These are phyloP conservation scores for Entelexis sorbosivorans DNA, from an alignment of 1,139 yeast genomes.

Conservation along the genomic window DNA sequence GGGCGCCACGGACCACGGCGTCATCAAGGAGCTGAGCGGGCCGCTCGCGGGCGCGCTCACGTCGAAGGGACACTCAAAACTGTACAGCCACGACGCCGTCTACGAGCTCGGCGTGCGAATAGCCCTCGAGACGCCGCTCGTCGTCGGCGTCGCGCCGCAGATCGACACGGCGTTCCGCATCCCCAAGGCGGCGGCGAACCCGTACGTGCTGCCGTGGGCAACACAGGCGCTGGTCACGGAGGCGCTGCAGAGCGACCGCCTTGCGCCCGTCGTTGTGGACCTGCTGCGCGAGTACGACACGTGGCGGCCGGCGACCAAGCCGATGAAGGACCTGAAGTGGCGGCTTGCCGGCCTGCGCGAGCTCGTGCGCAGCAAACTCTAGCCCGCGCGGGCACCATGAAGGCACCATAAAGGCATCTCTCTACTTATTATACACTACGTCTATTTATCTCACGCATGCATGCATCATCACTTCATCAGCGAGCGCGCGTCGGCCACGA, in stretches of 20 bases:
- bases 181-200: constrained; percentile 41
- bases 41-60: constrained; percentile 83
- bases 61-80: constrained; percentile 87
- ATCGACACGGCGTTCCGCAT: constrained; percentile 24
- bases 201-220: constrained; percentile 86
- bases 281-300: constrained; percentile 57
- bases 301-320: constrained; percentile 81
- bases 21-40: constrained; percentile 66
- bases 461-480: neutral
- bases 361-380: constrained; percentile 9
- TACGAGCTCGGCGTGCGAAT: constrained; percentile 70
- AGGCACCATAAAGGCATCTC: neutral
- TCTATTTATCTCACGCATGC: neutral
- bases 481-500: neutral
- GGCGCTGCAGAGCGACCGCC: constrained; percentile 27
- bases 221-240: constrained; percentile 67
- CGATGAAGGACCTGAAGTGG: constrained; percentile 70
- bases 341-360: constrained; percentile 51
- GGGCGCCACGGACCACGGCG: constrained; percentile 33
- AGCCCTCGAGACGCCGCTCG: constrained; percentile 62
- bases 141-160: constrained; percentile 26
- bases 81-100: constrained; percentile 76
- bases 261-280: constrained; percentile 35
- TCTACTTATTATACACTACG: too few relatives aligned
- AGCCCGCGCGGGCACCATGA: too few relatives aligned